Evolutionary conservation across 148 eudicot species (phyloP), one percentile per base, ranked within the genome.

Genomic region (Limonium bicolor): DNA sequence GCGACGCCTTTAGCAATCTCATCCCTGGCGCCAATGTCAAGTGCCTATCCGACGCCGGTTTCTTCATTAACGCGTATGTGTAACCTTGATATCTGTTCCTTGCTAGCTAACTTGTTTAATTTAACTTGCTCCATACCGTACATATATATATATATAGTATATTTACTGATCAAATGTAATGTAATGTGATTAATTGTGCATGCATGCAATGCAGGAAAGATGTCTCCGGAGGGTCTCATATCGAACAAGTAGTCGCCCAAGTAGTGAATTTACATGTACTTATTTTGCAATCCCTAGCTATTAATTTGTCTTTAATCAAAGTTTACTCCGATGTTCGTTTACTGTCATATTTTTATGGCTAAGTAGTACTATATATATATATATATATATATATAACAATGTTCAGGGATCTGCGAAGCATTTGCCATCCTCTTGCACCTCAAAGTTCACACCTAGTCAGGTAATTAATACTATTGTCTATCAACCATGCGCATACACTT

Each of bases 341-440:
- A 15, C 8, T 16, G 7, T 12, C 4, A 8, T 8, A 14, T 9
- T 7, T 9, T 2, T n/a, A n/a, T n/a, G n/a, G n/a, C n/a, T n/a
- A n/a, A n/a, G n/a, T n/a, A n/a, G n/a, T n/a, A n/a, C n/a, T n/a
- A n/a, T n/a, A n/a, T n/a, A n/a, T n/a, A n/a, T n/a, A n/a, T n/a
- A n/a, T n/a, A n/a, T n/a, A n/a, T n/a, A n/a, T n/a, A n/a, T n/a
- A n/a, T n/a, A n/a, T n/a, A n/a, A n/a, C n/a, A n/a, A 19, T 43
- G 1, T 19, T n/a, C 48, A 43, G 48, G 5, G 4, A 43, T 43
- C 48, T 23, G 29, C 30, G 27, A 43, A 43, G 30, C 24, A 43
- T 43, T 6, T 43, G 20, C 48, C 48, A 13, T 18, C 48, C 2
- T 43, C 48, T 43, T 43, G 48, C 48, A 43, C 48, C 6, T 24